Percentiles rank a stretch among this genome's conserved stretches.
Evolutionary conservation across 202 grass and related monocot genomes (phyloP).

Genomic region (Elaeis oleifera): DNA sequence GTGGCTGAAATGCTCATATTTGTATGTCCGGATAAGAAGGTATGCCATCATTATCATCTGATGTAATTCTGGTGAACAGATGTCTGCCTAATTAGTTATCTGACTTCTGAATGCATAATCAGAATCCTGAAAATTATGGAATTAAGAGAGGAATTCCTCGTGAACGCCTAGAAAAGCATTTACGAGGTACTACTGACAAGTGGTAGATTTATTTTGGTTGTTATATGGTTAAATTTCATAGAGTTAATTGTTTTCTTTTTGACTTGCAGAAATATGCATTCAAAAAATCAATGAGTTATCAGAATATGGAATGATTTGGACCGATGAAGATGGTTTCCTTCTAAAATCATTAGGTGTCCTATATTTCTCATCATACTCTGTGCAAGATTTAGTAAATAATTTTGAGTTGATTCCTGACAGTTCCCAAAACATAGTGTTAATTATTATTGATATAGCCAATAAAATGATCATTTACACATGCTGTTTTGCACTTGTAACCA

Average conservation of each 20-base stretch:
- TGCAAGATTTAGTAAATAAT: neutral
- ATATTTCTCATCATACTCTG: neutral
- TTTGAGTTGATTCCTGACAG: too few species aligned
- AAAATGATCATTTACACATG: too few species aligned
- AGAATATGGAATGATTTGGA: constrained; percentile 84
- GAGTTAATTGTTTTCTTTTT: constrained; percentile 17
- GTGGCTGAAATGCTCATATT: constrained; percentile 88
- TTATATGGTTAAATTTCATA: constrained; percentile 5
- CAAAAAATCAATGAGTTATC: constrained; percentile 73
- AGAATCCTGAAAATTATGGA: constrained; percentile 95
- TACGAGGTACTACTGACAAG: constrained; percentile 45
- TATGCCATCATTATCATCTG: constrained; percentile 13
- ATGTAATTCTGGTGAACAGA: too few species aligned
- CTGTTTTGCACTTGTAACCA: too few species aligned
- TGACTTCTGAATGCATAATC: constrained; percentile 5
- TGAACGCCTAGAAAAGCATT: constrained; percentile 65
- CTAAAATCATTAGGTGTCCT: constrained; percentile 74
- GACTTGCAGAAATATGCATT: constrained; percentile 76
- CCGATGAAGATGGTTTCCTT: constrained; percentile 75
- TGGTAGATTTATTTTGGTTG: constrained; percentile 10
- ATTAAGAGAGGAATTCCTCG: constrained; percentile 51
- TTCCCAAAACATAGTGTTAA: too few species aligned
- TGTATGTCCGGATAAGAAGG: constrained; percentile 92
- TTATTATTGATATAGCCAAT: too few species aligned
- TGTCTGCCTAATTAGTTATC: neutral